These are phyloP conservation scores for Magnolia kwangsiensis DNA, from an alignment of 164 flowering plant species.

Conservation along the genomic window DNA sequence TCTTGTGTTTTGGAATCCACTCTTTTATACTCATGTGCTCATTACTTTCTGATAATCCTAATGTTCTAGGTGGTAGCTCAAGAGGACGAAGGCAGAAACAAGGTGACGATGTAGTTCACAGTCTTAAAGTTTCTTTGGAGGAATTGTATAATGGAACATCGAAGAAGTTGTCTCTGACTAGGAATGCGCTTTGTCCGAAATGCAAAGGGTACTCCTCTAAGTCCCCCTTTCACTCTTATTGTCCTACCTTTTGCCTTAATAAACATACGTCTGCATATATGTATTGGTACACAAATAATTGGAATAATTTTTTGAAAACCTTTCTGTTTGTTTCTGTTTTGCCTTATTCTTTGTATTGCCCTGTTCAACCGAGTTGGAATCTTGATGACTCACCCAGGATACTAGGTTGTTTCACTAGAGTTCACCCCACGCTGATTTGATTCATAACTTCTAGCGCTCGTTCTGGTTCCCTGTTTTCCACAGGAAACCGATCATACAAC, in stretches of 20 bases:
- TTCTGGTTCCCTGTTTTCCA: no score
- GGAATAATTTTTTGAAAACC: no score
- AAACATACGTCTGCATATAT: neutral
- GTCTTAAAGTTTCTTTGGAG: constrained; percentile 59
- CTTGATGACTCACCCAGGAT: no score
- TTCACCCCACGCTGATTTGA: no score
- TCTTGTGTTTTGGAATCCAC: neutral
- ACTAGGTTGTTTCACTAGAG: no score
- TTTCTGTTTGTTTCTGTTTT: no score
- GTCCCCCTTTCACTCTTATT: neutral
- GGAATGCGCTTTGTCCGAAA: constrained; percentile 49
- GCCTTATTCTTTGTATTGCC: no score
- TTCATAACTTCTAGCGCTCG: no score
- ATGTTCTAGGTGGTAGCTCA: constrained; percentile 31
- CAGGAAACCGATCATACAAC: no score
- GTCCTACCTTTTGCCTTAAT: neutral
- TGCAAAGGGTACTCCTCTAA: constrained; percentile 48
- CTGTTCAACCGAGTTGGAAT: no score
- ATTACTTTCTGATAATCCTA: neutral
- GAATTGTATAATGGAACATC: constrained; percentile 64
- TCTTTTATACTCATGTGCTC: neutral
- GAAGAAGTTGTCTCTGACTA: constrained; percentile 56
- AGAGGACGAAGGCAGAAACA: constrained; percentile 54
- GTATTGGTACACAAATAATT: neutral
- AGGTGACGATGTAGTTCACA: constrained; percentile 67